Evolutionary conservation across 495 filamentous ascomycete species (phyloP), one percentile per base, ranked within the genome.

Genomic region (Podospora didyma): DNA sequence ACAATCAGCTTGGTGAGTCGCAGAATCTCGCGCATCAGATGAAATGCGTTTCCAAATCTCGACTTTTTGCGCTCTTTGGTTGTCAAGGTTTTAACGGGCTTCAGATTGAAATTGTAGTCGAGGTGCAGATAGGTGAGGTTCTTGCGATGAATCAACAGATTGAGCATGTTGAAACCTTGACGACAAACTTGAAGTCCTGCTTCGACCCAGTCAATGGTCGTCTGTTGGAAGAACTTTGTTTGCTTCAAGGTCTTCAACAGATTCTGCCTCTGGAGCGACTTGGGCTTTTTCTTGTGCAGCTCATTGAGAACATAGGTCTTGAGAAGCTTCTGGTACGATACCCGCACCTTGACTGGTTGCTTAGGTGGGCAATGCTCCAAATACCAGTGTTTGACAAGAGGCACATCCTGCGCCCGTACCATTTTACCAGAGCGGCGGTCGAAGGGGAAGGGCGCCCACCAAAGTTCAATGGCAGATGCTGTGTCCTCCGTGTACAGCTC

Each of bases 11-110:
- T 99, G 12, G 94, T 97, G 57, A 99, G 72, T 21, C 94, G 89
- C n/a, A 99, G 77, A 62, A 99, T 97, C 75, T 99, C 95, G 64
- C 95, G 85, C 95, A 97, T 97, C 53, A 99, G 75, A 76, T 99
- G 95, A 80, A 99, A 99, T 34, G 95, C 95, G 65, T 99, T 99
- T 77, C 95, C 95, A 63, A 99, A 99, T 45, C 95, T 88, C 22
- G 94, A 97, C 83, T 99, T 99, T 80, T 99, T 99, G 49, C 95
- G 88, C 78, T 99, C 95, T 74, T 99, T 99, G 19, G 94, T 99
- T 0, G 95, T 99, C 69, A 99, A 69, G 0, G 95, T 99, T 73
- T 99, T 99, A 59, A 99, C 93, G 9, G 95, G 95, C 76, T 99
- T 99, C 67, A 99, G 69, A 75, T 99, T 99, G 79, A 99, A 99